These are phyloP conservation scores for Gaultheria prostrata DNA, from an alignment of 148 eudicot genomes.

Conservation along the genomic window DNA sequence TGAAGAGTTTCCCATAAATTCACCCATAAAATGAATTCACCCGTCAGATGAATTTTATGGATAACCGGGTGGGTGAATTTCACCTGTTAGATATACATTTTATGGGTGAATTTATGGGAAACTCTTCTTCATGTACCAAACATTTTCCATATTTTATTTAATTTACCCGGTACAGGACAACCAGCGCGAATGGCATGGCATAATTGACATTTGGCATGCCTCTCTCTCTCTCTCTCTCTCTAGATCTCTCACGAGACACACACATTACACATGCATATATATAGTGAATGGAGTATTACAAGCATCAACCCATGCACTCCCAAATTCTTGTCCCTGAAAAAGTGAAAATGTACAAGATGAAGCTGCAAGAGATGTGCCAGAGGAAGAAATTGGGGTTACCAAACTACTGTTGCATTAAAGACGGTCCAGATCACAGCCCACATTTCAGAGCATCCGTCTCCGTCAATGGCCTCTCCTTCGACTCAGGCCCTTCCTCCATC, in stretches of 20 bases:
- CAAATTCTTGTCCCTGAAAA: not conserved
- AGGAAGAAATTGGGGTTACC: slow-evolving; percentile 39
- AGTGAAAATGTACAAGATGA: slow-evolving; percentile 41
- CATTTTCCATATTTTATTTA: no score
- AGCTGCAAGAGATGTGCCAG: slow-evolving; percentile 55
- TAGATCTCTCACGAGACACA: not conserved
- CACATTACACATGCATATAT: not conserved
- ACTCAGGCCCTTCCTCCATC: slow-evolving; percentile 20
- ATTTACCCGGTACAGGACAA: no score
- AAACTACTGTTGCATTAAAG: slow-evolving; percentile 28
- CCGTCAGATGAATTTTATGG: no score
- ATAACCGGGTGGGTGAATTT: no score
- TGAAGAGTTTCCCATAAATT: no score
- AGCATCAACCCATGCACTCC: not conserved
- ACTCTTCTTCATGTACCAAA: no score
- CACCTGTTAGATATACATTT: no score
- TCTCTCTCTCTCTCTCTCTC: not conserved
- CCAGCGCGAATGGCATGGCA: not conserved
- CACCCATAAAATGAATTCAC: no score
- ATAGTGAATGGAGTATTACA: not conserved
- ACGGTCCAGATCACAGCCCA: slow-evolving; percentile 49
- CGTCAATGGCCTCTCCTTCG: slow-evolving; percentile 36
- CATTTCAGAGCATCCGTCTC: slow-evolving; percentile 47
- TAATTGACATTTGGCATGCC: no score
- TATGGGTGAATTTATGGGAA: no score